These are phyloP conservation scores for Parafenestella ontariensis DNA, from an alignment of 2,329 filamentous ascomycete genomes.

Conservation along the genomic window DNA sequence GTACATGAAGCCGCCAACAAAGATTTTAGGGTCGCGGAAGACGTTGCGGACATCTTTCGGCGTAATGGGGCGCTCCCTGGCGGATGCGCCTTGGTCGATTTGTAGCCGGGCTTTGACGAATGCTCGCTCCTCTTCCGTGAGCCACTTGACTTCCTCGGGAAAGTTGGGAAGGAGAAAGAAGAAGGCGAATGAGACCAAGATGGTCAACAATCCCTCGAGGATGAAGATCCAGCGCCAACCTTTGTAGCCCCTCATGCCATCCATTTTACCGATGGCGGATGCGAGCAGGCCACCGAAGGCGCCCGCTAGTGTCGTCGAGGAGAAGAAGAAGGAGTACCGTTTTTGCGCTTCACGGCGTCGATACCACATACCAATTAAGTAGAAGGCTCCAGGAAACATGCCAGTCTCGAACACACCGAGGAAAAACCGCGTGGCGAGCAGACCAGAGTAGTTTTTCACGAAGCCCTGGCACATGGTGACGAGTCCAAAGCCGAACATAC, in stretches of 20 bases:
- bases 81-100: slow-evolving; percentile 57
- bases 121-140: slow-evolving; percentile 53
- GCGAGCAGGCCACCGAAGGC: slow-evolving; percentile 88
- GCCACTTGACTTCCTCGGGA: slow-evolving; percentile 59
- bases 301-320: slow-evolving; percentile 77
- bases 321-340: slow-evolving; percentile 94
- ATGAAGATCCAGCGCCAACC: slow-evolving; percentile 89
- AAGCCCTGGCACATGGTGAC: slow-evolving; percentile 72
- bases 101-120: slow-evolving; percentile 57
- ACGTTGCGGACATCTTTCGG: slow-evolving; percentile 52
- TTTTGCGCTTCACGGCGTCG: slow-evolving; percentile 86
- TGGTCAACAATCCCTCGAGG: slow-evolving; percentile 62
- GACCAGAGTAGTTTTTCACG: slow-evolving; percentile 76
- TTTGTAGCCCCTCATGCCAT: slow-evolving; percentile 68
- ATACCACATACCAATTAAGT: slow-evolving; percentile 90
- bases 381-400: slow-evolving; percentile 65
- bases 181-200: slow-evolving; percentile 53
- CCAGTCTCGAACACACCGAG: slow-evolving; percentile 67
- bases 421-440: slow-evolving; percentile 82
- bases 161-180: slow-evolving; percentile 59
- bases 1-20: slow-evolving; percentile 61
- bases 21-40: slow-evolving; percentile 58
- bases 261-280: slow-evolving; percentile 88
- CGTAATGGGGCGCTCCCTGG: slow-evolving; percentile 53
- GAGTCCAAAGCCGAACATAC: slow-evolving; percentile 86